These are phyloP conservation scores for Endothia cerciana DNA, from an alignment of 2,329 filamentous ascomycete species.

Conservation along the genomic window DNA sequence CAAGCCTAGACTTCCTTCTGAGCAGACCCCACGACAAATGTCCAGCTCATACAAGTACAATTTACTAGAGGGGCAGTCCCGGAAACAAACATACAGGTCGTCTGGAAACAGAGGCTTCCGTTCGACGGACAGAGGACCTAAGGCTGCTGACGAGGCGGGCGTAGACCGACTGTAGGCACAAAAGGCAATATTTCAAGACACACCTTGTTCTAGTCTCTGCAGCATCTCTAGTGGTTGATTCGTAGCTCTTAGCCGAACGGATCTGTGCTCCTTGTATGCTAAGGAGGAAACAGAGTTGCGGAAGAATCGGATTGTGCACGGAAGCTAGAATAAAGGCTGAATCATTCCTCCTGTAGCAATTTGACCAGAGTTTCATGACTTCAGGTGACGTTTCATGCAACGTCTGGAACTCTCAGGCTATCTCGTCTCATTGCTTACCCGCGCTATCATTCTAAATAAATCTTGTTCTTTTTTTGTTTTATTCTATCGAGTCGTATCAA, in stretches of 20 bases:
- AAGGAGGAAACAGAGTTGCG: neutral
- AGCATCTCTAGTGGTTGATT: too few species aligned
- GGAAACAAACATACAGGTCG: too few species aligned
- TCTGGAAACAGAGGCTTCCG: too few species aligned
- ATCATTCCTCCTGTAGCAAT: neutral
- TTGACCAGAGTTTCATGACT: neutral
- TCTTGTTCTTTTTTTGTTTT: neutral
- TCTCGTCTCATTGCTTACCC: neutral
- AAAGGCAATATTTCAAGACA: too few species aligned
- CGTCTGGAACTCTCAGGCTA: neutral
- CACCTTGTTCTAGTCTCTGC: too few species aligned
- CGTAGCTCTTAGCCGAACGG: neutral
- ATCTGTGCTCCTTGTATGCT: neutral
- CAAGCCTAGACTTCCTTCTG: too few species aligned
- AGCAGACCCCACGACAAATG: too few species aligned
- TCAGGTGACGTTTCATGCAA: constrained; percentile 1
- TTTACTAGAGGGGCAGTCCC: too few species aligned
- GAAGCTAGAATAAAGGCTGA: neutral
- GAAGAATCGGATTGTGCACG: neutral
- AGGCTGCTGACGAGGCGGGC: too few species aligned
- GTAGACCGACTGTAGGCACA: too few species aligned
- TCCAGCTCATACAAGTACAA: too few species aligned
- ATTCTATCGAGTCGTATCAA: neutral
- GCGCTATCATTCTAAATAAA: neutral
- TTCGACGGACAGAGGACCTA: too few species aligned